phyloP scores from a whole-genome alignment of 257 asterid species.

The Jacaranda mimosifolia region DNA sequence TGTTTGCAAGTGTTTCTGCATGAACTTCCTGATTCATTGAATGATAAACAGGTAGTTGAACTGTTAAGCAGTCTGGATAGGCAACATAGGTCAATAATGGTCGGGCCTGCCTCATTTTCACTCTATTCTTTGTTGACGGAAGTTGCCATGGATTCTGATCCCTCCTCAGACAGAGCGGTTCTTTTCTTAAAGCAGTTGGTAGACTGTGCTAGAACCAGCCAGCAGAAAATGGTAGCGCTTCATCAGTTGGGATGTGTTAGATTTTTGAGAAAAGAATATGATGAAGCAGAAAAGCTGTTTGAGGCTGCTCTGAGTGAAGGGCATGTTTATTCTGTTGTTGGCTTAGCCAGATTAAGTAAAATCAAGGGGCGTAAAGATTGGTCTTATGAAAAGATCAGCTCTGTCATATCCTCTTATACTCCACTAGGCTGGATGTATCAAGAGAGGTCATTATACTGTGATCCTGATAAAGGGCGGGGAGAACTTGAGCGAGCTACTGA shows the following conservation, averaged over 20 bases:
- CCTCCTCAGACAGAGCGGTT: slow-evolving; percentile 72
- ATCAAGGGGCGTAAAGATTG: slow-evolving; percentile 58
- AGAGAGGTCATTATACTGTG: slow-evolving; percentile 89
- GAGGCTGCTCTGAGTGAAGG: slow-evolving; percentile 79
- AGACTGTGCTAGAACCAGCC: slow-evolving; percentile 65
- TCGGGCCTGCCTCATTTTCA: slow-evolving; percentile 79
- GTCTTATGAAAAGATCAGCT: slow-evolving; percentile 69
- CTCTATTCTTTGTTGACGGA: slow-evolving; percentile 86
- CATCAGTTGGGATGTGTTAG: slow-evolving; percentile 87
- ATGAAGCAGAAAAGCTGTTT: slow-evolving; percentile 74
- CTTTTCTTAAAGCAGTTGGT: slow-evolving; percentile 68
- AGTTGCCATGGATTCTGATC: slow-evolving; percentile 77
- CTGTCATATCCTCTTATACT: slow-evolving; percentile 65
- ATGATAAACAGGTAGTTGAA: slow-evolving; percentile 72
- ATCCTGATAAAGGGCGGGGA: slow-evolving; percentile 57
- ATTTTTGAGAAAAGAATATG: slow-evolving; percentile 71
- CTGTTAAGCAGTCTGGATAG: slow-evolving; percentile 65
- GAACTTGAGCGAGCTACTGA: slow-evolving; percentile 90
- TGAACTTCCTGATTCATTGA: slow-evolving; percentile 76
- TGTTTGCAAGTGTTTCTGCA: slow-evolving; percentile 89
- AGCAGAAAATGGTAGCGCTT: slow-evolving; percentile 78
- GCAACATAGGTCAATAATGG: slow-evolving; percentile 77
- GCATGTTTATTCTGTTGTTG: slow-evolving; percentile 79
- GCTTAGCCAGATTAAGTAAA: slow-evolving; percentile 76
- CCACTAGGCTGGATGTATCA: slow-evolving; percentile 99